Conservation (phyloP, 2,329 filamentous ascomycete genomes). For the Calcarisporium arbuscula region DNA sequence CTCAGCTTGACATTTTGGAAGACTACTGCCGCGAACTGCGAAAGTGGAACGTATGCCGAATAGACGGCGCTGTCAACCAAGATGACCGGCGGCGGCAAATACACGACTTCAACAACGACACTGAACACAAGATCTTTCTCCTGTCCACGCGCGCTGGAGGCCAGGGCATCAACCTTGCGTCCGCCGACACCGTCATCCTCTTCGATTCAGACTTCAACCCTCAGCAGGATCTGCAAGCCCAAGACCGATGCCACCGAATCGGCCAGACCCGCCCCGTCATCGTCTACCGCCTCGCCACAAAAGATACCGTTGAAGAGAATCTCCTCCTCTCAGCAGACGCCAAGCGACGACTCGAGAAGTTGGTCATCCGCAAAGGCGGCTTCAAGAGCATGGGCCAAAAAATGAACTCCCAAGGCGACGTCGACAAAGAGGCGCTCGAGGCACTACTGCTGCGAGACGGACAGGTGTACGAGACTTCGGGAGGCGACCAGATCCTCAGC, state of each 20-base stretch:
- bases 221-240: constrained; percentile 92
- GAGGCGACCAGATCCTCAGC: constrained; percentile 61
- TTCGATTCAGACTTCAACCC: constrained; percentile 93
- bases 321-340: constrained; percentile 82
- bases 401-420: constrained; percentile 43
- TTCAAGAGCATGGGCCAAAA: constrained; percentile 66
- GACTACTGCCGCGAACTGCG: constrained; percentile 76
- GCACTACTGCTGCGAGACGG: constrained; percentile 67
- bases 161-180: constrained; percentile 89
- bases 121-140: constrained; percentile 69
- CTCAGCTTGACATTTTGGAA: constrained; percentile 82
- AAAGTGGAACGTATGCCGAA: constrained; percentile 76
- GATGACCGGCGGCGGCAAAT: constrained; percentile 65
- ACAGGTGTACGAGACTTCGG: constrained; percentile 51
- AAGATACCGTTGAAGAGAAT: constrained; percentile 85
- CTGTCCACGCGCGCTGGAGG: constrained; percentile 88
- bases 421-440: constrained; percentile 56
- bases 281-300: constrained; percentile 88
- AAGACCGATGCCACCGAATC: constrained; percentile 91
- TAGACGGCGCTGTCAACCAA: constrained; percentile 83
- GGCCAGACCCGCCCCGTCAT: constrained; percentile 89
- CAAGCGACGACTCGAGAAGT: constrained; percentile 85
- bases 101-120: constrained; percentile 62
- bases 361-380: constrained; percentile 91
- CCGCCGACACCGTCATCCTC: constrained; percentile 85